A percentile compares a stretch with the other conserved stretches of the same genome.
phyloP scores from a whole-genome alignment of 352 stramenopile genomes.

The Plasmopara halstedii region DNA sequence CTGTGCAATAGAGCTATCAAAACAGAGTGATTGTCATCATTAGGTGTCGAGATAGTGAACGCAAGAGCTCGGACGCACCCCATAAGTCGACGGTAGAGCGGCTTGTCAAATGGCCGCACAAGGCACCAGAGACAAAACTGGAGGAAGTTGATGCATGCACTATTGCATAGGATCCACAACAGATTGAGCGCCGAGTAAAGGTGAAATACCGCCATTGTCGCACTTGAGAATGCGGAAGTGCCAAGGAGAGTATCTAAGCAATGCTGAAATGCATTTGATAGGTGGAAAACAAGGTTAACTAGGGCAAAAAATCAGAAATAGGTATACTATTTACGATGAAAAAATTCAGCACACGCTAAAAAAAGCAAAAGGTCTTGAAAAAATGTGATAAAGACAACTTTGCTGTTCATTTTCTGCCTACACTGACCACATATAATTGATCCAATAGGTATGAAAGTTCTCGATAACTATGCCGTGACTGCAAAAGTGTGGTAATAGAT shows the following conservation, averaged over 20 bases:
- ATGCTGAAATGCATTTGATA: constrained; percentile 1
- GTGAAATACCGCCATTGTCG: constrained; percentile 47
- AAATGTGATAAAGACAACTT: too few species aligned
- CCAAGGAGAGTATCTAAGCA: not conserved
- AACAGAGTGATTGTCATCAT: constrained; percentile 3
- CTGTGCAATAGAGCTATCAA: constrained; percentile 42
- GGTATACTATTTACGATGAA: too few species aligned
- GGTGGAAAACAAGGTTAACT: too few species aligned
- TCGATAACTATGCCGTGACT: too few species aligned
- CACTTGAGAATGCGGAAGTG: constrained; percentile 8
- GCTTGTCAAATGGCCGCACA: constrained; percentile 74
- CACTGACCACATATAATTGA: too few species aligned
- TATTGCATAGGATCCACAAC: constrained; percentile 83
- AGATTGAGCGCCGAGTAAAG: constrained; percentile 68
- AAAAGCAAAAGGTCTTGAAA: too few species aligned
- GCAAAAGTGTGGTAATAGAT: too few species aligned
- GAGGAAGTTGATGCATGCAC: constrained; percentile 67
- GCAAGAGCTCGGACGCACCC: constrained; percentile 21
- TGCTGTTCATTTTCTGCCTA: too few species aligned
- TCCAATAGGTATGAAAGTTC: too few species aligned
- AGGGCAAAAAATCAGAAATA: too few species aligned
- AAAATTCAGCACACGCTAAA: too few species aligned
- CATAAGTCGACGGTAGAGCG: constrained; percentile 75
- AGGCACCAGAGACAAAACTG: constrained; percentile 80
- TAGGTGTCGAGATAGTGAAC: constrained; percentile 9